A percentile compares a stretch with the other conserved stretches of the same genome.
Evolutionary conservation across 2,329 filamentous ascomycete species (phyloP).

Genomic region (Cladosporium sp.): DNA sequence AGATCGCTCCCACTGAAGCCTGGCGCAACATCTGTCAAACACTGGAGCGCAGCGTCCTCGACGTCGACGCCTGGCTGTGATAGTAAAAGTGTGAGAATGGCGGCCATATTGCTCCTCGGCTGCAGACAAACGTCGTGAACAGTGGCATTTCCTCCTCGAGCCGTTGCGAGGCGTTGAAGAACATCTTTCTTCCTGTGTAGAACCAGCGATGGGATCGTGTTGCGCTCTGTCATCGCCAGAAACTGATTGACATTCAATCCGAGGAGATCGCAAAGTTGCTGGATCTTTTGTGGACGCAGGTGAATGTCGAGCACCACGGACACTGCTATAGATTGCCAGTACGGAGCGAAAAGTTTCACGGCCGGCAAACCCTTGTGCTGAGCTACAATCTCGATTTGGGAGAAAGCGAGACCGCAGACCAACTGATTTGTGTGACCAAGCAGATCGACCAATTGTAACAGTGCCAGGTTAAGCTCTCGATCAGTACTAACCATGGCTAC

Average conservation of each 20-base stretch:
- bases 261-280: slow-evolving; percentile 74
- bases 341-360: slow-evolving; percentile 66
- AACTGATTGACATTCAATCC: slow-evolving; percentile 71
- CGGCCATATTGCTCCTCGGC: slow-evolving; percentile 51
- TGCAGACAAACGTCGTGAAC: slow-evolving; percentile 59
- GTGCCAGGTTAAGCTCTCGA: slow-evolving; percentile 78
- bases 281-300: slow-evolving; percentile 73
- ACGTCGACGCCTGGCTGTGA: slow-evolving; percentile 55
- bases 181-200: slow-evolving; percentile 71
- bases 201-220: slow-evolving; percentile 83
- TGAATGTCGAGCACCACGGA: slow-evolving; percentile 77
- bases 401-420: slow-evolving; percentile 74
- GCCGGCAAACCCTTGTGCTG: slow-evolving; percentile 56
- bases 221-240: slow-evolving; percentile 67
- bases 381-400: slow-evolving; percentile 72
- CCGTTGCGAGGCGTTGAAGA: slow-evolving; percentile 74
- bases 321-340: slow-evolving; percentile 81
- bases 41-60: slow-evolving; percentile 63
- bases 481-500: slow-evolving; percentile 70
- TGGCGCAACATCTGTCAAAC: slow-evolving; percentile 63
- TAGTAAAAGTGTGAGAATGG: slow-evolving; percentile 55
- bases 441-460: slow-evolving; percentile 80
- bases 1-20: slow-evolving; percentile 64
- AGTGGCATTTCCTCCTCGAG: slow-evolving; percentile 48
- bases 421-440: slow-evolving; percentile 77